Percentiles rank a stretch among this genome's conserved stretches.
These are phyloP conservation scores for Melampsora americana DNA, from an alignment of 1,284 basidiomycete species.

Conservation along the genomic window DNA sequence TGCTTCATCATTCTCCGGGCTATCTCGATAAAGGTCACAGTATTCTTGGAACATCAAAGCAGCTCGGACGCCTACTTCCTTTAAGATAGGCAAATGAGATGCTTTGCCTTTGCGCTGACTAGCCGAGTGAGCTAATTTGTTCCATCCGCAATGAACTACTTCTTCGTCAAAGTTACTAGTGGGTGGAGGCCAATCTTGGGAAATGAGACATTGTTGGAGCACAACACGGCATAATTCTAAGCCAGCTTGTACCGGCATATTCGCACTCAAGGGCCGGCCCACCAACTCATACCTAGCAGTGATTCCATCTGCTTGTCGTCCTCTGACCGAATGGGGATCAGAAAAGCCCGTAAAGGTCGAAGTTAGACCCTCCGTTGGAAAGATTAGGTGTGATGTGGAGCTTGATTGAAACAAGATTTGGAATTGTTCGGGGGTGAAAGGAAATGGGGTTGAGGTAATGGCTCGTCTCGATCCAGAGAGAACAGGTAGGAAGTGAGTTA, in stretches of 20 bases:
- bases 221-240: conserved; percentile 29
- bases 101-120: conserved; percentile 8
- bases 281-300: conserved; percentile 37
- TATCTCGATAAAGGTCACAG: conserved; percentile 16
- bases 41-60: conserved; percentile 35
- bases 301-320: conserved; percentile 33
- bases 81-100: background rate
- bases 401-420: conserved; percentile 21
- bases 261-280: conserved; percentile 17
- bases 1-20: conserved; percentile 2
- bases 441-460: conserved; percentile 23
- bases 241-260: conserved; percentile 25
- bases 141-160: conserved; percentile 15
- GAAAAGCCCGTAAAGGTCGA: conserved; percentile 6
- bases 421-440: conserved; percentile 29
- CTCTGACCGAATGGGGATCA: conserved; percentile 19
- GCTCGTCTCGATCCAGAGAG: conserved; percentile 37
- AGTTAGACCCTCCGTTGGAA: background rate
- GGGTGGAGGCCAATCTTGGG: conserved; percentile 9
- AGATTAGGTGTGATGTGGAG: conserved; percentile 14
- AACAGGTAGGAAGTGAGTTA: conserved; percentile 39
- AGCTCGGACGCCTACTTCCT: conserved; percentile 7
- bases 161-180: conserved; percentile 4
- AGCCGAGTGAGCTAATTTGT: conserved; percentile 12
- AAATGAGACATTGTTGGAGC: conserved; percentile 35